phyloP scores from a whole-genome alignment of 2,329 filamentous ascomycete genomes.

The Calycina herbarum region DNA sequence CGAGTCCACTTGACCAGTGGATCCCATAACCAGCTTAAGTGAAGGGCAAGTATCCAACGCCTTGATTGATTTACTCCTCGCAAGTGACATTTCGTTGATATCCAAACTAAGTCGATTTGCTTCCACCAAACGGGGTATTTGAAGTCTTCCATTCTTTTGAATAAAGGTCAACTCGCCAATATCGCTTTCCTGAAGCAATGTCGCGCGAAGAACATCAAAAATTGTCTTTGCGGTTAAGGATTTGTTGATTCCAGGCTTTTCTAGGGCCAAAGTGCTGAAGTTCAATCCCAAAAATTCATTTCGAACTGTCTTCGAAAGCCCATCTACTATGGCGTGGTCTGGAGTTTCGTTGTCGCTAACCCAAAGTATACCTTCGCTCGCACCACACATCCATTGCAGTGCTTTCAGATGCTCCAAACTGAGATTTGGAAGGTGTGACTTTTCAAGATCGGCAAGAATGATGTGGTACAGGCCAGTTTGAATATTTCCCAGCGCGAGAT shows the following conservation, averaged over 20 bases:
- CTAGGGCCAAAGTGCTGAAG: not conserved
- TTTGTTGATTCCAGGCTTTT: not conserved
- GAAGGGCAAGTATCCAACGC: not conserved
- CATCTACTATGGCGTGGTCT: not conserved
- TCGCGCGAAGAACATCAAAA: not conserved
- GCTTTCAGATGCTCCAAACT: not conserved
- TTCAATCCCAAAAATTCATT: not conserved
- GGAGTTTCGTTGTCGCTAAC: not conserved
- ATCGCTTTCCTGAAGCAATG: not conserved
- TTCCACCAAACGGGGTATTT: not conserved
- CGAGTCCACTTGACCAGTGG: constrained; percentile 21
- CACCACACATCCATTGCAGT: not conserved
- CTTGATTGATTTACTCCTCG: not conserved
- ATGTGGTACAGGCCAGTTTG: not conserved
- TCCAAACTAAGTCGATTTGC: not conserved
- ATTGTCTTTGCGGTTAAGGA: not conserved
- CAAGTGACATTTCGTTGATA: not conserved
- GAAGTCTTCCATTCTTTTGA: constrained; percentile 1
- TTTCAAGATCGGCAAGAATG: not conserved
- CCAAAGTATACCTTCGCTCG: not conserved
- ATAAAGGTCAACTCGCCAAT: not conserved
- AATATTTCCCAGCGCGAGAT: not conserved
- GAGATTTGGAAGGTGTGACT: not conserved
- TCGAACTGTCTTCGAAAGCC: not conserved
- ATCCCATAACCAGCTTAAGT: not conserved